Percentiles rank a stretch among this genome's conserved stretches.
Evolutionary conservation across 768 basidiomycete species (phyloP).

Genomic region (Lyophyllum semitale): DNA sequence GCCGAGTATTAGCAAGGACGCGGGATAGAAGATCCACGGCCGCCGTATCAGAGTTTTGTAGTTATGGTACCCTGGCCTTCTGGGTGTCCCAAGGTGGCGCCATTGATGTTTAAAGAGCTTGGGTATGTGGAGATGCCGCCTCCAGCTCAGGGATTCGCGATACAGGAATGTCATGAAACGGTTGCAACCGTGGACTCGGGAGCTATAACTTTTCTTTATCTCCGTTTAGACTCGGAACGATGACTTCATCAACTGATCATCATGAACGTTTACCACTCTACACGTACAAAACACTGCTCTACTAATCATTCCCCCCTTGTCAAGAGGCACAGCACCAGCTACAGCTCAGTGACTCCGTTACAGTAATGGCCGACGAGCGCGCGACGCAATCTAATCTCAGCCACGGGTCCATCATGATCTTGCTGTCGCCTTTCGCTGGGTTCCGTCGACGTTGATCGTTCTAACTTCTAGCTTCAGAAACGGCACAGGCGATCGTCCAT

Average conservation of each 20-base stretch:
- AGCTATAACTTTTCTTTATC: slow-evolving; percentile 14
- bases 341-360: too few relatives aligned
- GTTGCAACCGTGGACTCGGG: neutral
- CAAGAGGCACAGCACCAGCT: too few relatives aligned
- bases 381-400: too few relatives aligned
- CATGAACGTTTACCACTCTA: too few relatives aligned
- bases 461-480: too few relatives aligned
- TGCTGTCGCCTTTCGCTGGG: too few relatives aligned
- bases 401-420: too few relatives aligned
- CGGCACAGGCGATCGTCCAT: too few relatives aligned
- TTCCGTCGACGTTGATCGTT: too few relatives aligned
- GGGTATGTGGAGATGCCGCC: slow-evolving; percentile 10
- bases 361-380: too few relatives aligned
- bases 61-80: slow-evolving; percentile 1
- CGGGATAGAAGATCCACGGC: slow-evolving; percentile 40
- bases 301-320: too few relatives aligned
- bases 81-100: slow-evolving; percentile 8
- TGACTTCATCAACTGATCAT: neutral
- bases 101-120: slow-evolving; percentile 2
- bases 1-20: slow-evolving; percentile 35
- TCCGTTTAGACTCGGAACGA: slow-evolving; percentile 13
- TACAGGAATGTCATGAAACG: slow-evolving; percentile 19
- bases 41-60: slow-evolving; percentile 1
- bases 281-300: too few relatives aligned
- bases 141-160: slow-evolving; percentile 20